A percentile compares a stretch with the other conserved stretches of the same genome.
Evolutionary conservation across 257 asterid species (phyloP).

Genomic region (Penstemon davidsonii): DNA sequence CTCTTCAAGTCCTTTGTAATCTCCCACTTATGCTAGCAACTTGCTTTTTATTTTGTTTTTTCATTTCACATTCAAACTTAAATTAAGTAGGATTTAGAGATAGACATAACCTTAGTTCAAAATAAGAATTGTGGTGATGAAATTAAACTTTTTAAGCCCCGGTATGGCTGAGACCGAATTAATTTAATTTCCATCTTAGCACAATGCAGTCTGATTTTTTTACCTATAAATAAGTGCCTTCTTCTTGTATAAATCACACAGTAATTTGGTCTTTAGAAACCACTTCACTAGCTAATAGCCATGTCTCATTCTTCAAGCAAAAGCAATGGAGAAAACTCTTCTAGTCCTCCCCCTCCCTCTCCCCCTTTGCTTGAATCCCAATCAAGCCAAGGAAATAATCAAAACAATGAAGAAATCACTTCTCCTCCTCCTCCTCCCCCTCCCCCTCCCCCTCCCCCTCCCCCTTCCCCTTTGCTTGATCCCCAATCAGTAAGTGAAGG

Average conservation of each 20-base stretch:
- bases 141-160: background rate
- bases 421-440: too few relatives aligned
- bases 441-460: too few relatives aligned
- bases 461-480: too few relatives aligned
- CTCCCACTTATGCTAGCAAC: background rate
- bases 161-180: conserved; percentile 3
- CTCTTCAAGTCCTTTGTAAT: background rate
- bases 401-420: too few relatives aligned
- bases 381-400: too few relatives aligned
- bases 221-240: background rate
- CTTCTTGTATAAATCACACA: conserved; percentile 12
- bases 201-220: conserved; percentile 11
- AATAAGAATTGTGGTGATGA: background rate
- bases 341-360: too few relatives aligned
- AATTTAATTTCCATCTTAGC: conserved; percentile 21
- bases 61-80: background rate
- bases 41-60: background rate
- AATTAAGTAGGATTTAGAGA: conserved; percentile 2
- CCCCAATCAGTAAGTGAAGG: too few relatives aligned
- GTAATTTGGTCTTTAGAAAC: background rate
- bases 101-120: conserved; percentile 9
- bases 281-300: background rate
- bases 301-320: background rate
- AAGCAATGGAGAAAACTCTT: background rate
- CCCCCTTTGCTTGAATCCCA: too few relatives aligned